phyloP scores from a whole-genome alignment of 1,284 basidiomycete genomes.

The Quambalaria eucalypti region DNA sequence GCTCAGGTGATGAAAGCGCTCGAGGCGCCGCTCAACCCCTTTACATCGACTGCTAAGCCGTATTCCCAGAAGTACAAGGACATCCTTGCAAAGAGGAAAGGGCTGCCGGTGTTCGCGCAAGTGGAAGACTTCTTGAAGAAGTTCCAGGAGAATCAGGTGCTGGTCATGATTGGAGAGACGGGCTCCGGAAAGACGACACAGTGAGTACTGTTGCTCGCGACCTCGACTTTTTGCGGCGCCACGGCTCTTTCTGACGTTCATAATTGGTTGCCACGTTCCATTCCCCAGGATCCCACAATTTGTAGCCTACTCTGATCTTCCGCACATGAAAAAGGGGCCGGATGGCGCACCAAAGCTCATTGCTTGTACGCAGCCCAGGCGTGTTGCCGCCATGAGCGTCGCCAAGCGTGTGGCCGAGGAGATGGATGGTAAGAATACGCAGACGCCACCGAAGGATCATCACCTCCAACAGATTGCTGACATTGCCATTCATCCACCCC shows the following conservation, averaged over 20 bases:
- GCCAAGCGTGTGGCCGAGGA: slow-evolving; percentile 97
- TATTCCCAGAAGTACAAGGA: slow-evolving; percentile 74
- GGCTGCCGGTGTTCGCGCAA: slow-evolving; percentile 81
- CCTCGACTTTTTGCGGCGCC: slow-evolving; percentile 91
- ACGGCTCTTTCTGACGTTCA: slow-evolving; percentile 73
- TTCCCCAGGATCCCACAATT: slow-evolving; percentile 73
- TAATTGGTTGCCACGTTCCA: slow-evolving; percentile 6
- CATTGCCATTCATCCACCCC: not conserved
- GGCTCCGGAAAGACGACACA: slow-evolving; percentile 98
- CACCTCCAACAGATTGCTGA: not conserved
- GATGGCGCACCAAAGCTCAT: slow-evolving; percentile 69
- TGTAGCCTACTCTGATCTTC: slow-evolving; percentile 82
- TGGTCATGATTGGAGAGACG: slow-evolving; percentile 94
- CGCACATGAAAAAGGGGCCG: slow-evolving; percentile 53
- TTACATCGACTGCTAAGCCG: slow-evolving; percentile 52
- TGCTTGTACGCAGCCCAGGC: slow-evolving; percentile 90
- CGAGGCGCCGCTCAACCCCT: slow-evolving; percentile 78
- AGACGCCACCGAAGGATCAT: no score
- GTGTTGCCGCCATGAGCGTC: slow-evolving; percentile 95
- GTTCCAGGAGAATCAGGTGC: slow-evolving; percentile 79
- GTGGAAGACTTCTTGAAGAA: slow-evolving; percentile 85
- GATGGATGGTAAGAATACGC: slow-evolving; percentile 93
- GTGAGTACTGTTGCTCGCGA: slow-evolving; percentile 54
- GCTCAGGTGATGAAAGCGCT: slow-evolving; percentile 64
- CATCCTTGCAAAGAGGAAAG: slow-evolving; percentile 74